phyloP scores from a whole-genome alignment of 805 yeast species.

The Brettanomyces naardenensis region DNA sequence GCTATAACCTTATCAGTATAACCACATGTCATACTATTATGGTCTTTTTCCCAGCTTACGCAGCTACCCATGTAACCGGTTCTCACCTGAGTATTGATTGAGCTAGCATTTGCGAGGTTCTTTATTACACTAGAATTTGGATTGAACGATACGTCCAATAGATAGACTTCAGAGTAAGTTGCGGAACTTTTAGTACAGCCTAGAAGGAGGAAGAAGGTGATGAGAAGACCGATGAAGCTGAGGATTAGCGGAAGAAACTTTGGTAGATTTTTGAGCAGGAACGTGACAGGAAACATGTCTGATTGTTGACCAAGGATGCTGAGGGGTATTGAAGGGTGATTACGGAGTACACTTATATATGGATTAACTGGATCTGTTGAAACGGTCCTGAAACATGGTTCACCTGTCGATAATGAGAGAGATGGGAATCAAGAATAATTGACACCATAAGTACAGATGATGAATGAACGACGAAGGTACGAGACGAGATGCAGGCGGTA shows the following conservation, averaged over 20 bases:
- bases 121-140: constrained; percentile 1
- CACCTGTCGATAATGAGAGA: too few relatives aligned
- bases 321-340: too few relatives aligned
- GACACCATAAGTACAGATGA: too few relatives aligned
- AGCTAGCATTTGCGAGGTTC: background rate
- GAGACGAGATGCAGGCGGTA: too few relatives aligned
- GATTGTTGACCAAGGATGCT: too few relatives aligned
- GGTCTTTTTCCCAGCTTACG: background rate
- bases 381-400: too few relatives aligned
- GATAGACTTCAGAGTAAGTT: background rate
- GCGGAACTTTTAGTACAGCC: constrained; percentile 4
- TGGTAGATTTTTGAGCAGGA: background rate
- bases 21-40: background rate
- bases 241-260: background rate
- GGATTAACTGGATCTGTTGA: too few relatives aligned
- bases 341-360: too few relatives aligned
- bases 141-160: constrained; percentile 4
- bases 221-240: constrained; percentile 2
- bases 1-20: background rate
- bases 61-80: constrained; percentile 4
- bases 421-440: too few relatives aligned
- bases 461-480: too few relatives aligned
- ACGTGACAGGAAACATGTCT: too few relatives aligned
- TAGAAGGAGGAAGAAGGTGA: constrained; percentile 1
- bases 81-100: background rate